phyloP scores from a whole-genome alignment of 306 rosid species.

The Glycine latifolia region DNA sequence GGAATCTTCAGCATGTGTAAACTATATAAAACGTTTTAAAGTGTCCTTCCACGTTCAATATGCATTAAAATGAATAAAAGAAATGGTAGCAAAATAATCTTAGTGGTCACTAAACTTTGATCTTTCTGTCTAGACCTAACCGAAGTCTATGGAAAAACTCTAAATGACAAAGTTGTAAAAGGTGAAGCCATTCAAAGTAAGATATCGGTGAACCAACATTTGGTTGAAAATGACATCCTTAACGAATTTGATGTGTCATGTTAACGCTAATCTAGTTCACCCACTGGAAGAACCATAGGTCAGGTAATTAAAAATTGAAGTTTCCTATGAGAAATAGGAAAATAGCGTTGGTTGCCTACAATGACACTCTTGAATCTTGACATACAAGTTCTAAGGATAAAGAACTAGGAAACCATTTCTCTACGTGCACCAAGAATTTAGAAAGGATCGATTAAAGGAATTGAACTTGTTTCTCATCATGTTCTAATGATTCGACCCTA shows the following conservation, averaged over 20 bases:
- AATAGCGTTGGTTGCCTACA: neutral
- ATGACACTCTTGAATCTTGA: neutral
- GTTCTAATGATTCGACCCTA: neutral
- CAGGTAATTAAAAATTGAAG: neutral
- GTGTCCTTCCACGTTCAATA: neutral
- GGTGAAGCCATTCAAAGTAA: neutral
- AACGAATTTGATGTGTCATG: neutral
- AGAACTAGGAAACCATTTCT: too few species aligned
- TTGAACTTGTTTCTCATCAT: neutral
- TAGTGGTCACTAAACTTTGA: constrained; percentile 13
- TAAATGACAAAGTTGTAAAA: constrained; percentile 19
- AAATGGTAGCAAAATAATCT: neutral
- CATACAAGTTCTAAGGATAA: neutral
- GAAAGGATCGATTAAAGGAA: neutral
- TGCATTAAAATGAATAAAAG: neutral
- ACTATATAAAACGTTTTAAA: neutral
- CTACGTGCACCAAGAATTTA: neutral
- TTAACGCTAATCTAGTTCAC: neutral
- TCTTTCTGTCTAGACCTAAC: constrained; percentile 3
- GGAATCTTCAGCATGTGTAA: constrained; percentile 15
- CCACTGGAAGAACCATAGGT: neutral
- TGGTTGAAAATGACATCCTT: constrained; percentile 12
- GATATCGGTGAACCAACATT: neutral
- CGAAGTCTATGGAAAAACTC: constrained; percentile 4
- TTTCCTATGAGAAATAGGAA: neutral